These are phyloP conservation scores for Durio zibethinus DNA, from an alignment of 345 rosid genomes.

Conservation along the genomic window DNA sequence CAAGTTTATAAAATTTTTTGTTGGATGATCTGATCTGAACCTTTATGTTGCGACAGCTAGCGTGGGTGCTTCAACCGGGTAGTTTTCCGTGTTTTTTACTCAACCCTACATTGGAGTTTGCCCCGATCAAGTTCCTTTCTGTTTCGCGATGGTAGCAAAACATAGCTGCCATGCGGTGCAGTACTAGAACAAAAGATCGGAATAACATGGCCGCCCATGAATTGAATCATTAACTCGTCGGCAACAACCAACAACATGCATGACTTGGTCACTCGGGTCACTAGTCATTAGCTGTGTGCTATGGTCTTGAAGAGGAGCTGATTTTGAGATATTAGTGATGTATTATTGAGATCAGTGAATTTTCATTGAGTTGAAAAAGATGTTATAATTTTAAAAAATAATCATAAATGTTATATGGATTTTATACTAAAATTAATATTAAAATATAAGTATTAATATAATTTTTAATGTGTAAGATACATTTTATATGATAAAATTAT, in stretches of 20 bases:
- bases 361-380: too few relatives aligned
- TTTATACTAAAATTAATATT: too few relatives aligned
- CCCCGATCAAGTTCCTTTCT: not conserved
- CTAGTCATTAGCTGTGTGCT: not conserved
- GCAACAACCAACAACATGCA: not conserved
- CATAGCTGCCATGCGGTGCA: not conserved
- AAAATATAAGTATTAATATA: too few relatives aligned
- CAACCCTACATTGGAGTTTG: not conserved
- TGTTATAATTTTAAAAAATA: too few relatives aligned
- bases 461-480: too few relatives aligned
- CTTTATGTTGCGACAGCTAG: not conserved
- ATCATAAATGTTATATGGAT: too few relatives aligned
- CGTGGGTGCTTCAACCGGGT: not conserved
- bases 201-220: not conserved
- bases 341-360: too few relatives aligned
- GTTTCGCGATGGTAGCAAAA: not conserved
- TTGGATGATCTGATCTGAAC: too few relatives aligned
- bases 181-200: not conserved
- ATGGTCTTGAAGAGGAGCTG: too few relatives aligned
- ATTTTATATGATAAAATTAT: too few relatives aligned
- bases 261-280: not conserved
- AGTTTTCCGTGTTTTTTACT: not conserved
- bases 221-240: not conserved
- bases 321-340: too few relatives aligned
- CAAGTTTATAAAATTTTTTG: not conserved